phyloP scores from a whole-genome alignment of 2,329 filamentous ascomycete species.

The Lizonia empirigonia region DNA sequence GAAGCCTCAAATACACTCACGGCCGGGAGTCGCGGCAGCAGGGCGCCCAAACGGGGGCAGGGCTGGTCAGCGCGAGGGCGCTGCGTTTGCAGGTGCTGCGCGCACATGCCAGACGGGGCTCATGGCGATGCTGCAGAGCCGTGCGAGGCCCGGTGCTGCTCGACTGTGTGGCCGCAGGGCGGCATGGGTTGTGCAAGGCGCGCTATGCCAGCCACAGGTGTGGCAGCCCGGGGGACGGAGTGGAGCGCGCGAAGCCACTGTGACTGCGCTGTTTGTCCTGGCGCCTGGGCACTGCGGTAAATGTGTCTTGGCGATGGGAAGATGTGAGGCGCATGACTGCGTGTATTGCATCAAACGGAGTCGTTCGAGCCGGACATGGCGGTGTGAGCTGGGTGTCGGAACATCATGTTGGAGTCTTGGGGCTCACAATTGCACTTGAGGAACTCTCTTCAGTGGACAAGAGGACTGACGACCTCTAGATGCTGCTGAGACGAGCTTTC shows the following conservation, averaged over 20 bases:
- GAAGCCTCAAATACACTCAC: not conserved
- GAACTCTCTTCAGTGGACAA: too few species aligned
- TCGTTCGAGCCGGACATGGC: too few species aligned
- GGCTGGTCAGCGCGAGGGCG: not conserved
- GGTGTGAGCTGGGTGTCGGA: too few species aligned
- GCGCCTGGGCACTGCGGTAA: constrained; percentile 19
- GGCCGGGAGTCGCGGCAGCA: not conserved
- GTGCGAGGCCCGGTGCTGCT: not conserved
- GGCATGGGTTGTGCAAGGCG: not conserved
- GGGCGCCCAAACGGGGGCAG: not conserved
- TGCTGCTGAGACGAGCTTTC: too few species aligned
- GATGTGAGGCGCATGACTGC: constrained; percentile 11
- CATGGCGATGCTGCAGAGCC: not conserved
- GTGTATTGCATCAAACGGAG: not conserved
- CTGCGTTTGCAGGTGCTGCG: not conserved
- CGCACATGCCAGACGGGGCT: not conserved
- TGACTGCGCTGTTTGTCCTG: constrained; percentile 1
- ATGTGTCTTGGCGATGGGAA: constrained; percentile 6
- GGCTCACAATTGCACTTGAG: too few species aligned
- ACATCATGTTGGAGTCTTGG: too few species aligned
- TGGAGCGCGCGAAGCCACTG: constrained; percentile 9
- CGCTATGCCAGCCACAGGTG: constrained; percentile 3
- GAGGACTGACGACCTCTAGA: too few species aligned
- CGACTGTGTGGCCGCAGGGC: not conserved
- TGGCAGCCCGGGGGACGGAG: constrained; percentile 3